Evolutionary conservation across 2,329 filamentous ascomycete genomes (phyloP), one percentile per base, ranked within the genome.

Genomic region (Alternaria longipes): DNA sequence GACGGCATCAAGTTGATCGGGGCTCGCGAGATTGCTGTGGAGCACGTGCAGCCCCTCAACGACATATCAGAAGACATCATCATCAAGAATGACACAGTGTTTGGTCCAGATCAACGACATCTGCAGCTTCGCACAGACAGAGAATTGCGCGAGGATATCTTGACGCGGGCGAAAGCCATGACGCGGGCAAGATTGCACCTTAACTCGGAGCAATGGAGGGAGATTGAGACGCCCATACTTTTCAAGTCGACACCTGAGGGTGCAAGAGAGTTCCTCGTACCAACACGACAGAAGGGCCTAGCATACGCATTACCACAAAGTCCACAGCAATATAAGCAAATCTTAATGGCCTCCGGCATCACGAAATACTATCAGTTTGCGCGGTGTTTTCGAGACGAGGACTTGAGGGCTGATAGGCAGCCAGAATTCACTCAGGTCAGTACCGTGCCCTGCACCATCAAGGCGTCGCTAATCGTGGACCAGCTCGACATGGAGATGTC

Each of bases 221-320:
- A 98, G 68, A 86, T 98, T 32, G 95, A 99, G 77, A 99, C 95
- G 0, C 95, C 95, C 0, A 82, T 97, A 4, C 85, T 99, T 0
- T 99, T 99, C 86, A 99, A 98, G 78, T 97, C 95, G 0, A 99
- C 95, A 0, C 93, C 95, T 0, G 95, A 99, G 81, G 95, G 95
- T 0, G 96, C 95, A 1, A 86, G 94, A 50, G 95, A 99, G 77
- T 99, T 99, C 64, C 79, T 99, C 6, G 94, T 99, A 5, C 95
- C 95, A 0, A 97, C 94, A 1, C 85, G 95, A 28, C 86, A 85
- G 36, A 85, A 84, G 1, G 93, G 92, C 0, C 82, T 89, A 62
- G 93, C 92, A 4, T 99, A 98, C 78, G 95, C 95, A 8, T 83
- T 99, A 20, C 94, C 94, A 0, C 96, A 99, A 77, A 98, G 94